Evolutionary conservation across 352 stramenopile species (phyloP).

Genomic region (Phytophthora fragariae): DNA sequence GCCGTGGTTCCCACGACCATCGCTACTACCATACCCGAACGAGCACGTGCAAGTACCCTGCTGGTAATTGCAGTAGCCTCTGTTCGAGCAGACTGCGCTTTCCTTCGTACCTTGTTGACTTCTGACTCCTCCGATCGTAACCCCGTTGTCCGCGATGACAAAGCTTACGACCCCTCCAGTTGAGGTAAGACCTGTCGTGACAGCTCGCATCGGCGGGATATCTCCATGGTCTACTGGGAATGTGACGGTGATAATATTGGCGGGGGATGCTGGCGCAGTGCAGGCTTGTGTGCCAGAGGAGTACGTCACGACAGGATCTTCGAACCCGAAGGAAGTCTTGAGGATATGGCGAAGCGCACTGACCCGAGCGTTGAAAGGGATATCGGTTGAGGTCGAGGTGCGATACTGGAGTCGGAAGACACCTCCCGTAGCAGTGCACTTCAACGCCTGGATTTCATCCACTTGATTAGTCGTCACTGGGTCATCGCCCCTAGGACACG

Average conservation of each 20-base stretch:
- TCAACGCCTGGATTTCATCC: constrained; percentile 84
- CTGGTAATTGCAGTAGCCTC: constrained; percentile 83
- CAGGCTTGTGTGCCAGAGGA: constrained; percentile 47
- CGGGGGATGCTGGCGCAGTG: constrained; percentile 33
- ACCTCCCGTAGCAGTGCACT: constrained; percentile 66
- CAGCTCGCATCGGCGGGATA: constrained; percentile 49
- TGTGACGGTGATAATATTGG: constrained; percentile 65
- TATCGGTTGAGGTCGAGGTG: constrained; percentile 48
- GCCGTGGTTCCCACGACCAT: constrained; percentile 65
- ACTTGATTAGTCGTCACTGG: constrained; percentile 79
- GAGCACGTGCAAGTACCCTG: constrained; percentile 60
- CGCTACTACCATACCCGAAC: constrained; percentile 61
- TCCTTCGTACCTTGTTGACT: constrained; percentile 90
- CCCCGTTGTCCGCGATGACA: constrained; percentile 49
- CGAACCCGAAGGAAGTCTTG: constrained; percentile 52
- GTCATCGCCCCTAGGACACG: constrained; percentile 90
- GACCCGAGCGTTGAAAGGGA: constrained; percentile 61
- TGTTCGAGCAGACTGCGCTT: constrained; percentile 87
- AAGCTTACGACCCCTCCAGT: constrained; percentile 34
- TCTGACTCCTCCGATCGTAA: constrained; percentile 39
- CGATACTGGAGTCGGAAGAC: constrained; percentile 74
- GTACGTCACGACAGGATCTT: constrained; percentile 60
- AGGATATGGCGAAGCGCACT: constrained; percentile 65
- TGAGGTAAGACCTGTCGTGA: constrained; percentile 44
- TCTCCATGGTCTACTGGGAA: constrained; percentile 64